phyloP scores from a whole-genome alignment of 768 basidiomycete species.

The Hygrophoropsis aurantiaca region DNA sequence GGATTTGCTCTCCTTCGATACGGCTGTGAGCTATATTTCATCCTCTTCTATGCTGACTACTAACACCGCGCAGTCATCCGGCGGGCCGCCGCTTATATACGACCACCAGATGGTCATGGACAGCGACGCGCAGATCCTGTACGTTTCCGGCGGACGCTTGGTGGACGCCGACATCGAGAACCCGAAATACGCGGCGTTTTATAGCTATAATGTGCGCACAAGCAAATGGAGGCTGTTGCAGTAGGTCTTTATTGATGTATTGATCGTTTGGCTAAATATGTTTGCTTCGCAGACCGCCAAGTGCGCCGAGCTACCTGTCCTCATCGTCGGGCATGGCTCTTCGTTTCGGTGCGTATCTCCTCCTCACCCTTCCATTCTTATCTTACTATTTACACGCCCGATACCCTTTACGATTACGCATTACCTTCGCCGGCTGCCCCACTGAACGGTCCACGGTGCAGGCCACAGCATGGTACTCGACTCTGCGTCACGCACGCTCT shows the following conservation, averaged over 20 bases:
- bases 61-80: constrained; percentile 46
- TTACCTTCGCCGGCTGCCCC: no score
- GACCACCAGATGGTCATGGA: constrained; percentile 86
- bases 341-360: constrained; percentile 52
- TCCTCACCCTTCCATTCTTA: background rate
- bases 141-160: constrained; percentile 75
- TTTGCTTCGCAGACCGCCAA: constrained; percentile 17
- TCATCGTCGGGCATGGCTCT: constrained; percentile 49
- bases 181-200: constrained; percentile 68
- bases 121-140: constrained; percentile 65
- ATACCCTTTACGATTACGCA: no score
- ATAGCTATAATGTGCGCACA: constrained; percentile 64
- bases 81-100: constrained; percentile 71
- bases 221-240: constrained; percentile 70
- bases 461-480: constrained; percentile 86
- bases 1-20: constrained; percentile 69
- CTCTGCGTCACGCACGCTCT: constrained; percentile 52
- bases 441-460: no score
- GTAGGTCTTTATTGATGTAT: constrained; percentile 41
- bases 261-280: background rate
- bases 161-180: constrained; percentile 63
- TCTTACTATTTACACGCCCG: no score
- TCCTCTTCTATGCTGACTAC: background rate
- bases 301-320: constrained; percentile 9
- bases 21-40: constrained; percentile 46